Evolutionary conservation across 345 rosid genomes (phyloP).

Genomic region (Pseudoturritis turrita): DNA sequence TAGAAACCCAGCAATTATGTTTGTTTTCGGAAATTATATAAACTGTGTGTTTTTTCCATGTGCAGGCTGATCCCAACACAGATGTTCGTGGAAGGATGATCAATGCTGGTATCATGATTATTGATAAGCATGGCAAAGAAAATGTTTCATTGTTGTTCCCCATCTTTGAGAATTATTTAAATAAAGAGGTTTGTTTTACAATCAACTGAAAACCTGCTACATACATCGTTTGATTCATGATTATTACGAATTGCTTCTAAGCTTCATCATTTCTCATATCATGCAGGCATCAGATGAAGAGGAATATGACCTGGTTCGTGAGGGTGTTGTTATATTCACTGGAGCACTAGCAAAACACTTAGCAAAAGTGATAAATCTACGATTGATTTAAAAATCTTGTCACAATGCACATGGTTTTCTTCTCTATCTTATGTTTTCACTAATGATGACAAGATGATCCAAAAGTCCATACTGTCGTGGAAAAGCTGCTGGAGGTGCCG

Average conservation of each 20-base stretch:
- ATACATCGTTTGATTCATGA: not conserved
- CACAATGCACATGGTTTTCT: not conserved
- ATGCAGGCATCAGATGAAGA: conserved; percentile 88
- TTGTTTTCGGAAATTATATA: not conserved
- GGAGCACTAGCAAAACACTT: conserved; percentile 96
- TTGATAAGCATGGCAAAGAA: conserved; percentile 88
- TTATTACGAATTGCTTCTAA: not conserved
- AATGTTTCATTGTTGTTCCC: conserved; percentile 91
- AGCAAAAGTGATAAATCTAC: conserved; percentile 52
- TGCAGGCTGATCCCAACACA: conserved; percentile 91
- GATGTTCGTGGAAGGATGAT: conserved; percentile 99
- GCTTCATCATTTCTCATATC: conserved; percentile 17
- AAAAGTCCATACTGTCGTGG: conserved; percentile 85
- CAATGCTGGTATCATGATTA: conserved; percentile 88
- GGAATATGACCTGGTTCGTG: conserved; percentile 91
- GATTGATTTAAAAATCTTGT: not conserved
- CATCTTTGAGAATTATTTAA: conserved; percentile 89
- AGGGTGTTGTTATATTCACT: conserved; percentile 94
- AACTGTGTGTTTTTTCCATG: not conserved
- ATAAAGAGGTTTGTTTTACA: conserved; percentile 65
- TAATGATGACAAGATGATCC: conserved; percentile 79
- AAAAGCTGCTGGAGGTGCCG: conserved; percentile 89
- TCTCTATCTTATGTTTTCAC: conserved; percentile 17
- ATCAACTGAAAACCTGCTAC: conserved; percentile 3
- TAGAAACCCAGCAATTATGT: not conserved